Conservation (phyloP, 2,329 filamentous ascomycete species). For the Fusarium palustre region DNA sequence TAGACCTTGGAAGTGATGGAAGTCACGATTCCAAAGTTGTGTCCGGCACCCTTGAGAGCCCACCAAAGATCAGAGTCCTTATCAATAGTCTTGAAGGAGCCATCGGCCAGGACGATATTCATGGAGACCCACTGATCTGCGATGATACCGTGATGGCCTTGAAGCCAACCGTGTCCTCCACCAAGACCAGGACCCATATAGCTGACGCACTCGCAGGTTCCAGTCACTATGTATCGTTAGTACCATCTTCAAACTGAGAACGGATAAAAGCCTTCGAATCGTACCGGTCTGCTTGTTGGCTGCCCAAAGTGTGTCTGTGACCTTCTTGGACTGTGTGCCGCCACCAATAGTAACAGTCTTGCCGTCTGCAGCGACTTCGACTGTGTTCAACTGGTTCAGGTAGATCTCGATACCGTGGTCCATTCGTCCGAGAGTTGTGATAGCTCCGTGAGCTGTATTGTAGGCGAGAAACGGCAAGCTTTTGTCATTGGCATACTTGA, state of each 20-base stretch:
- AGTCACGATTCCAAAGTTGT: conserved; percentile 53
- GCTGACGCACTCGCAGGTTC: conserved; percentile 47
- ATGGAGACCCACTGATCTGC: conserved; percentile 52
- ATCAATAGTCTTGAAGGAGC: conserved; percentile 42
- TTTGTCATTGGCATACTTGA: conserved; percentile 59
- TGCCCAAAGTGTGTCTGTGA: conserved; percentile 62
- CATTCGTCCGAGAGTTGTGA: conserved; percentile 62
- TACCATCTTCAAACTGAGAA: not conserved
- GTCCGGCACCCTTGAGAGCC: conserved; percentile 51
- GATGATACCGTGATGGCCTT: conserved; percentile 48
- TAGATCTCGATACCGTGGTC: conserved; percentile 63
- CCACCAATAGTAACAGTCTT: conserved; percentile 62
- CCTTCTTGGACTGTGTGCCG: conserved; percentile 58
- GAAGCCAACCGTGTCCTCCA: conserved; percentile 49
- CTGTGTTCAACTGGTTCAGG: conserved; percentile 57
- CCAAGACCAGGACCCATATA: conserved; percentile 49
- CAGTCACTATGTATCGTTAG: conserved; percentile 34
- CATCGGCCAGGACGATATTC: conserved; percentile 51
- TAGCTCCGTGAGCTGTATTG: conserved; percentile 64
- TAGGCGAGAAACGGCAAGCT: conserved; percentile 64
- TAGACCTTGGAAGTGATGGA: conserved; percentile 50
- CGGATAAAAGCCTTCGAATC: not conserved
- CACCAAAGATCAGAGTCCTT: conserved; percentile 50
- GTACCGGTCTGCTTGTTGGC: conserved; percentile 63
- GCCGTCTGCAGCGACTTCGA: conserved; percentile 57